A percentile compares a stretch with the other conserved stretches of the same genome.
Evolutionary conservation across 2,329 filamentous ascomycete species (phyloP).

Genomic region (Cytospora piceae): DNA sequence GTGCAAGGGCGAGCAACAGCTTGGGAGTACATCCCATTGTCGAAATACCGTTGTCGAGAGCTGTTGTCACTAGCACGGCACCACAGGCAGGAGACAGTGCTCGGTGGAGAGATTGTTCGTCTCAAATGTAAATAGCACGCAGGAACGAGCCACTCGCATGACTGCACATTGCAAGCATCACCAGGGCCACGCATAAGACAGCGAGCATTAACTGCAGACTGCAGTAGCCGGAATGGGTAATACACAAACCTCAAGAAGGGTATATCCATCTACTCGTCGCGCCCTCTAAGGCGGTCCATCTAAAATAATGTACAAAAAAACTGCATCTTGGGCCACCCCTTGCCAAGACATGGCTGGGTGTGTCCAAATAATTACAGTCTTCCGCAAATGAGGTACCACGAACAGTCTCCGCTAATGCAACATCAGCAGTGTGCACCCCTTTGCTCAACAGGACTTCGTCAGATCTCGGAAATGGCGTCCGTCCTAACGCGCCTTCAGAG

Average conservation of each 20-base stretch:
- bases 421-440: not conserved
- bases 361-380: constrained; percentile 4
- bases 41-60: not conserved
- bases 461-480: constrained; percentile 6
- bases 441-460: not conserved
- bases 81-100: not conserved
- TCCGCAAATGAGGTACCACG: not conserved
- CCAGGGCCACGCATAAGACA: not conserved
- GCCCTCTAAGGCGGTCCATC: constrained; percentile 14
- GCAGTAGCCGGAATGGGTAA: not conserved
- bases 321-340: not conserved
- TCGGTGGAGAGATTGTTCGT: not conserved
- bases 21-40: not conserved
- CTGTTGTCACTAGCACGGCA: not conserved
- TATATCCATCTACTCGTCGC: constrained; percentile 19
- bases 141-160: not conserved
- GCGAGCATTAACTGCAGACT: not conserved
- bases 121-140: not conserved
- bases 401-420: not conserved
- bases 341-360: constrained; percentile 2
- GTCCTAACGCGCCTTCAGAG: constrained; percentile 28
- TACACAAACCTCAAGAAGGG: constrained; percentile 4
- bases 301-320: constrained; percentile 21
- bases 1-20: no score
- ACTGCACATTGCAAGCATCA: not conserved